phyloP scores from a whole-genome alignment of 257 asterid genomes.

The Forsythia suspensa region DNA sequence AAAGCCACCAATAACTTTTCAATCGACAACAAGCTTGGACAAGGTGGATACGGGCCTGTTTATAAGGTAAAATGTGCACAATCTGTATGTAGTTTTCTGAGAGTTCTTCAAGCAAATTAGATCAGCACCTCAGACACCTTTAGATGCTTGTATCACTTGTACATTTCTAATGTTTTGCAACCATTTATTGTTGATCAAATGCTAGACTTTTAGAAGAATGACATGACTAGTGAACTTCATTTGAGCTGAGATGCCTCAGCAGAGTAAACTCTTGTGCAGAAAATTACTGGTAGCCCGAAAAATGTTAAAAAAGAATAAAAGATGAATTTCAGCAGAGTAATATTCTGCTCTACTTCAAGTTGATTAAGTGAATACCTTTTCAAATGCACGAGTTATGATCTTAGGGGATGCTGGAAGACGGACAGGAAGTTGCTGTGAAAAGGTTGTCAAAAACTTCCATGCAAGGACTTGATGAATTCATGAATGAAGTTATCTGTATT shows the following conservation, averaged over 20 bases:
- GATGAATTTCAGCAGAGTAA: neutral
- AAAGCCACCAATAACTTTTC: conserved; percentile 23
- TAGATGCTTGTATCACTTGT: too few relatives aligned
- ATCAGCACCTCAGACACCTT: neutral
- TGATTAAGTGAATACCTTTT: too few relatives aligned
- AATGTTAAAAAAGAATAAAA: too few relatives aligned
- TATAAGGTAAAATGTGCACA: conserved; percentile 17
- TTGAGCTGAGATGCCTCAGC: neutral
- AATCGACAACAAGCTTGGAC: conserved; percentile 8
- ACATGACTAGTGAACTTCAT: neutral
- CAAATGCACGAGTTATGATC: neutral
- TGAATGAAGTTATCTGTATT: conserved; percentile 21
- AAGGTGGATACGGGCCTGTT: conserved; percentile 28
- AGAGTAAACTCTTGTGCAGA: neutral
- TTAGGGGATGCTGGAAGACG: neutral
- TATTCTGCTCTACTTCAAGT: neutral
- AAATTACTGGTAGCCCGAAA: neutral
- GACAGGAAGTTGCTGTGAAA: conserved; percentile 24
- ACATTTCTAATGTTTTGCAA: too few relatives aligned
- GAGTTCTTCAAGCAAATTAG: neutral
- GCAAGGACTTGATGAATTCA: conserved; percentile 26
- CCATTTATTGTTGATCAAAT: too few relatives aligned
- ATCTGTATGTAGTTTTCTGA: neutral
- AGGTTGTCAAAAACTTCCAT: conserved; percentile 12
- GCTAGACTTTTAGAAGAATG: neutral